These are phyloP conservation scores for Botrytis hyacinthi DNA, from an alignment of 2,329 filamentous ascomycete species.

Conservation along the genomic window DNA sequence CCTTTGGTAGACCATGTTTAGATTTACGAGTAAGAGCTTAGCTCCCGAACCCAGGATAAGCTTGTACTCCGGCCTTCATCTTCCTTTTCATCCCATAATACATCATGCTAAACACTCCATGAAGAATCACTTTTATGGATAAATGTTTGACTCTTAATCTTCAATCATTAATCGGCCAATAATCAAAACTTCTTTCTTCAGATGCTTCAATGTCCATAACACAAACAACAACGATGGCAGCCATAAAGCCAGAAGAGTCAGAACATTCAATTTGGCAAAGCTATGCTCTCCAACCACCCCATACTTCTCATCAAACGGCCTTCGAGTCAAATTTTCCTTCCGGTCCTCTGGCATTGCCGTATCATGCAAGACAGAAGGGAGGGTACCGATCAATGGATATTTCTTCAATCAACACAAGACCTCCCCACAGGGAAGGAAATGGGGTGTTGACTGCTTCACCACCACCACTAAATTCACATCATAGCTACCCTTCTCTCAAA, in stretches of 20 bases:
- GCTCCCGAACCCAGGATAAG: conserved; percentile 34
- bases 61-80: conserved; percentile 34
- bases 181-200: conserved; percentile 25
- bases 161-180: conserved; percentile 21
- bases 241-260: conserved; percentile 38
- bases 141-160: conserved; percentile 27
- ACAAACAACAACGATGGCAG: conserved; percentile 38
- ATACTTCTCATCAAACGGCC: conserved; percentile 30
- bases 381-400: conserved; percentile 37
- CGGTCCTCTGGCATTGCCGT: conserved; percentile 29
- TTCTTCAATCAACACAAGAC: conserved; percentile 32
- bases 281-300: conserved; percentile 35
- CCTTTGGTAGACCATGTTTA: conserved; percentile 32
- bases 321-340: conserved; percentile 34
- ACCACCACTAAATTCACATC: conserved; percentile 34
- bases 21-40: conserved; percentile 36
- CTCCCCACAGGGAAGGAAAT: conserved; percentile 28
- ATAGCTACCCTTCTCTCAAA: conserved; percentile 39
- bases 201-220: conserved; percentile 38
- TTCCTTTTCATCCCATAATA: conserved; percentile 27
- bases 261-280: conserved; percentile 38
- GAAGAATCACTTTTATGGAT: conserved; percentile 26
- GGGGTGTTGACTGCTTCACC: conserved; percentile 34
- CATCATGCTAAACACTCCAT: conserved; percentile 23
- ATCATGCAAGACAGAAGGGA: conserved; percentile 34